These are phyloP conservation scores for Canariomyces notabilis DNA, from an alignment of 2,329 filamentous ascomycete species.

Conservation along the genomic window DNA sequence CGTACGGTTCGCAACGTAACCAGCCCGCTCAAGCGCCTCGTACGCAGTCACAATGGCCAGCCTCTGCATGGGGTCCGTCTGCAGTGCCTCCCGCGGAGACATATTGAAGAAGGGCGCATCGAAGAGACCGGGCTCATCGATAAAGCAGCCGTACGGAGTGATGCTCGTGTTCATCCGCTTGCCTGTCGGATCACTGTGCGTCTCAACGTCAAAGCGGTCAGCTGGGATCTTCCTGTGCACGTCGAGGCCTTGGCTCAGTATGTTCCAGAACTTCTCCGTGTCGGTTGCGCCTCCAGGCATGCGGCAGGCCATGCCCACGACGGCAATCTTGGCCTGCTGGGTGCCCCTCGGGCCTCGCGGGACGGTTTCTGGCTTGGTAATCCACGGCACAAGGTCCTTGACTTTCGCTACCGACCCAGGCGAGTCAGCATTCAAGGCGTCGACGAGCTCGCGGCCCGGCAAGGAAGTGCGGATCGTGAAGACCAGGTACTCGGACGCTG, in stretches of 20 bases:
- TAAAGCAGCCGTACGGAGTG: too few species aligned
- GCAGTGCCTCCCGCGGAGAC: slow-evolving; percentile 69
- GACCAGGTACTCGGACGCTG: too few species aligned
- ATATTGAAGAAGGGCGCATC: slow-evolving; percentile 79
- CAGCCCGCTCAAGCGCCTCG: slow-evolving; percentile 73
- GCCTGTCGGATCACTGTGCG: slow-evolving; percentile 42
- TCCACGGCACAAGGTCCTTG: slow-evolving; percentile 26
- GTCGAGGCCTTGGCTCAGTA: slow-evolving; percentile 61
- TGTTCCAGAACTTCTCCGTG: slow-evolving; percentile 68
- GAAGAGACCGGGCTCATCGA: slow-evolving; percentile 55
- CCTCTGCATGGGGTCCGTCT: slow-evolving; percentile 71
- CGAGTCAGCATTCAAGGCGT: too few species aligned
- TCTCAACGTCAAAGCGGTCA: slow-evolving; percentile 62
- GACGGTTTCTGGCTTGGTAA: slow-evolving; percentile 1
- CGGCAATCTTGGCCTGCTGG: too few species aligned
- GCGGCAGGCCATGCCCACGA: too few species aligned
- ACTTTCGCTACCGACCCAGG: too few species aligned
- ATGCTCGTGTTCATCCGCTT: slow-evolving; percentile 7
- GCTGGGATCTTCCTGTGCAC: slow-evolving; percentile 58
- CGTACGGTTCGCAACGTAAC: slow-evolving; percentile 61
- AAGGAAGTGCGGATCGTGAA: too few species aligned
- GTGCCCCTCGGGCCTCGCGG: background rate
- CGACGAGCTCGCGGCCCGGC: too few species aligned
- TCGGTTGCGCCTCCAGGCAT: too few species aligned
- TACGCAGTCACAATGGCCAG: slow-evolving; percentile 71